These are phyloP conservation scores for Ogataea trehaloabstinens DNA, from an alignment of 805 yeast genomes.

Conservation along the genomic window DNA sequence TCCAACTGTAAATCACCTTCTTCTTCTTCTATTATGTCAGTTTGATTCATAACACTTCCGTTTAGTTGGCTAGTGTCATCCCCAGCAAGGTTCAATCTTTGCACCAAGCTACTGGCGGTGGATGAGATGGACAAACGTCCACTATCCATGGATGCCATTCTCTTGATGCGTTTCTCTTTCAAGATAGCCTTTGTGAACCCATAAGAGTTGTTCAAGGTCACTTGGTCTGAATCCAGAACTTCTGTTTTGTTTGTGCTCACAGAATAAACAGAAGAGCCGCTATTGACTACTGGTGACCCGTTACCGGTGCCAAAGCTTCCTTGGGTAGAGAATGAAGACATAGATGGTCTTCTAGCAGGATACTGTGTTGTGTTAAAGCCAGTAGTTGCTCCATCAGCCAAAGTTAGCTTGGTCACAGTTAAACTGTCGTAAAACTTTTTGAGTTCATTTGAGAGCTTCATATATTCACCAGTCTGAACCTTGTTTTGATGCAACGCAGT, in stretches of 20 bases:
- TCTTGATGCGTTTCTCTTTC: constrained; percentile 22
- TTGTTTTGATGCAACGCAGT: constrained; percentile 39
- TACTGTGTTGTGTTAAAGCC: constrained; percentile 1
- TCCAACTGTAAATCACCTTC: constrained; percentile 60
- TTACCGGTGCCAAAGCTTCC: constrained; percentile 3
- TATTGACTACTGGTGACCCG: constrained; percentile 2
- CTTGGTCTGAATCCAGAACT: not conserved
- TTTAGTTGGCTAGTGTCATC: constrained; percentile 13
- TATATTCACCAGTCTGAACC: constrained; percentile 14
- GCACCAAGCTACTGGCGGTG: constrained; percentile 9
- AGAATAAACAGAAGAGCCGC: constrained; percentile 12
- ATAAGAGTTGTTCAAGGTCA: constrained; percentile 11
- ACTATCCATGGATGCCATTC: constrained; percentile 19
- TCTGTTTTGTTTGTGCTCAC: constrained; percentile 3
- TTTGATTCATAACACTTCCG: constrained; percentile 1
- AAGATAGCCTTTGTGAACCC: constrained; percentile 29
- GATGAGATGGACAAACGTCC: constrained; percentile 16
- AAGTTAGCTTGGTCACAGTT: constrained; percentile 31
- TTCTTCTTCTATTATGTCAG: constrained; percentile 32
- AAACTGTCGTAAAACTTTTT: constrained; percentile 44
- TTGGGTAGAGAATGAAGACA: constrained; percentile 8
- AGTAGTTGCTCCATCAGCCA: constrained; percentile 5
- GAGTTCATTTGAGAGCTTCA: constrained; percentile 39
- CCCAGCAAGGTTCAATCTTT: constrained; percentile 9
- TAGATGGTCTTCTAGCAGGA: constrained; percentile 8